Base-by-base conservation (phyloP, 768 basidiomycete genomes). In the Podaxis mareebaensis region DNA sequence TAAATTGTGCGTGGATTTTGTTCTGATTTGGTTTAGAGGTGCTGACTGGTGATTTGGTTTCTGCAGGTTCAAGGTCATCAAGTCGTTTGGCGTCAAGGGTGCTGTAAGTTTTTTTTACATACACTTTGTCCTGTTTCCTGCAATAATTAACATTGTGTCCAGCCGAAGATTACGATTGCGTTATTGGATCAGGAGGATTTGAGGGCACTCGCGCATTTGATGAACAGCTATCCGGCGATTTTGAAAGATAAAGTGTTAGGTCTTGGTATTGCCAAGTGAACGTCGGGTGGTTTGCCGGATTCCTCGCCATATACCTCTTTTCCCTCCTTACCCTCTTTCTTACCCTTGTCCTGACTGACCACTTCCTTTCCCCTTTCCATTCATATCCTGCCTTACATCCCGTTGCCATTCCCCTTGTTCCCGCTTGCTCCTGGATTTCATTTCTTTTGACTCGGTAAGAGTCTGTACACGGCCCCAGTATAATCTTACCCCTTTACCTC, bases 131-230 rank as follows among this genome's bases (percentile, higher is more conserved):
- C 20, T 44, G 36, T 36, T 40, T 22, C n/a, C 15, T 11, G 36
- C 28, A 61, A 22, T 22, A 58, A 53, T 58, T 66, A 39, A 48
- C 10, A 24, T 44, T 49, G 48, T 24, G 40, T 63, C 15, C 67
- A 92, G 87, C 91, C 93, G 55, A 95, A 95, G 72, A 77, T 93
- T 65, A 95, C 94, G 0, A 92, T 97, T 68, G 78, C 83, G 4
- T 82, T 95, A 8, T 77, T 96, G 64, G 93, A 96, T 69, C 82
- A 89, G 68, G 95, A 95, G 64, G 94, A 96, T 70, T 82, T 96
- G 24, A 85, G 90, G 48, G 80, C 92, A 4, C 82, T 96, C 53
- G 90, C 92, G 5, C 92, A 93, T 72, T 82, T 96, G 48, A 88
- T 93, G 88, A 91, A 93, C 73, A 91, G 91, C 71, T 95, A 92